Base-by-base conservation (phyloP, 129 eudicot species). In the Saussurea involucrata region DNA sequence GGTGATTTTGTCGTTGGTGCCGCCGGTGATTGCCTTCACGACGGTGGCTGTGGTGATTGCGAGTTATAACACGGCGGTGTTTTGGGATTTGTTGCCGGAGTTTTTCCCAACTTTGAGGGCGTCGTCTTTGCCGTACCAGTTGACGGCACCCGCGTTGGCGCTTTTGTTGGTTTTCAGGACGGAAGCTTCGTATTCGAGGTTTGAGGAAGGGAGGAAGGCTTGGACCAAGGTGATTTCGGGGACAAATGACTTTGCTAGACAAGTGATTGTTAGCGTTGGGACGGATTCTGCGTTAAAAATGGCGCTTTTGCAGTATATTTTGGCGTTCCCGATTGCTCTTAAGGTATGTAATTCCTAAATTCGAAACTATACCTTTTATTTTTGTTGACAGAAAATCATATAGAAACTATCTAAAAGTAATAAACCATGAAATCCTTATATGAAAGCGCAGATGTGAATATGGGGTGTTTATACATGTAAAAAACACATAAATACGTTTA, bases 131-230 rank as follows among this genome's bases (percentile, higher is more conserved):
- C 97, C 99, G 27, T 95, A 95, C 53, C 99, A 92, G 85, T 71
- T 95, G 71, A 92, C 97, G 2, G 99, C 99, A 0, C 97, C 99
- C 6, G 99, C 99, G 1, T 80, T 95, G 90, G 99, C 99, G 29
- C 90, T 95, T 46, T 78, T 95, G 88, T 78, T 95, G 83, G 99
- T 95, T 77, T 95, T 95, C 77, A 80, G 99, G 78, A 95, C 99
- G 4, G 99, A 95, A 88, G 99, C 97, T 9, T 92, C 97, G 18
- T 95, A 95, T 82, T 92, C 99, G 66, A 92, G 99, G 87, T 95
- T 85, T 66, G 95, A 88, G 80, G 97, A 88, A 75, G 99, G 97
- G 77, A 92, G 90, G 86, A 90, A 90, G 76, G 99, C 95, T 28
- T 95, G 99, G 99, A 92, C 90, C 67, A 88, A 83, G 82, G 85